Conservation (phyloP, 345 rosid genomes). For the Salix purpurea region DNA sequence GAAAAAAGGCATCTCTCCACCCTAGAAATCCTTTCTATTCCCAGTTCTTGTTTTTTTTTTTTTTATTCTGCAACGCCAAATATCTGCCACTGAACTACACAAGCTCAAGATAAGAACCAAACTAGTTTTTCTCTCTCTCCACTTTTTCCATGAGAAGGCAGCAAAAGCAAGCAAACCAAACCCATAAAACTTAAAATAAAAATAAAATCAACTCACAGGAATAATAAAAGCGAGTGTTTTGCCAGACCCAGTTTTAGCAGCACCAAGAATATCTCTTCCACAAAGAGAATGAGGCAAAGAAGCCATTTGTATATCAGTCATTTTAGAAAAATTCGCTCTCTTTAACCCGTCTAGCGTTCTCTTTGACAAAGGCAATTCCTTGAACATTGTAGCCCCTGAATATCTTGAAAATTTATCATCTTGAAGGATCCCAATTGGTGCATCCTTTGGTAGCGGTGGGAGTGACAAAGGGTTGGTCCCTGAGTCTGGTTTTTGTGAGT, state of each 20-base stretch:
- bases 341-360: conserved; percentile 65
- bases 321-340: conserved; percentile 42
- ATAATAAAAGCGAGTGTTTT: conserved; percentile 87
- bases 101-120: too few relatives aligned
- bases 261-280: conserved; percentile 86
- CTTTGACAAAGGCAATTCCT: conserved; percentile 70
- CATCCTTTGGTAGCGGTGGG: conserved; percentile 40
- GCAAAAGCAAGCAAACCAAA: neutral
- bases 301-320: conserved; percentile 88
- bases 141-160: neutral
- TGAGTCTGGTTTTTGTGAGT: conserved; percentile 73
- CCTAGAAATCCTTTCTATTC: too few relatives aligned
- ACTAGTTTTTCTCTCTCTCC: too few relatives aligned
- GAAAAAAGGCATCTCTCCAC: too few relatives aligned
- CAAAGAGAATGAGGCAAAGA: conserved; percentile 83
- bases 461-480: conserved; percentile 73
- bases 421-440: conserved; percentile 51
- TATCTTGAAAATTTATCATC: conserved; percentile 56
- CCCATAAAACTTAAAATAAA: neutral
- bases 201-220: conserved; percentile 50
- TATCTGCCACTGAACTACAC: too few relatives aligned
- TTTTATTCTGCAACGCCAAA: too few relatives aligned
- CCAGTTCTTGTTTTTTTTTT: too few relatives aligned
- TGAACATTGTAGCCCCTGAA: conserved; percentile 53
- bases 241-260: conserved; percentile 94